A percentile compares a stretch with the other conserved stretches of the same genome.
Conservation (phyloP, 495 filamentous ascomycete genomes). For the Aspergillus cavernicola region DNA sequence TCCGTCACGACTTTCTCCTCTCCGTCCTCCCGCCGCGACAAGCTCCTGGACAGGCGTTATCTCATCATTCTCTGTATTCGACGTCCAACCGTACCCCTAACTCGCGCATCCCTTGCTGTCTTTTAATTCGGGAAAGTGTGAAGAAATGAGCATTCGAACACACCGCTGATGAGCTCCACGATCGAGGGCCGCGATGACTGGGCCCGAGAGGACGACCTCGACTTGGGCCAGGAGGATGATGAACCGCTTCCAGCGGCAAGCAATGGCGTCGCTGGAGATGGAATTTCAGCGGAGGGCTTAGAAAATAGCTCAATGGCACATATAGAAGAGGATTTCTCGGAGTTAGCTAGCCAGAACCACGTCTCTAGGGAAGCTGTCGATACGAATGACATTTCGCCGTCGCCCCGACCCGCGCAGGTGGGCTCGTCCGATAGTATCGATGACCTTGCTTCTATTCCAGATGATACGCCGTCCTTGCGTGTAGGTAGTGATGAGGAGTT, state of each 20-base stretch:
- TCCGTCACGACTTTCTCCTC: background rate
- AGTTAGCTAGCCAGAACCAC: slow-evolving; percentile 24
- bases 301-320: slow-evolving; percentile 16
- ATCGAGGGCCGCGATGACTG: slow-evolving; percentile 44
- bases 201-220: slow-evolving; percentile 48
- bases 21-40: background rate
- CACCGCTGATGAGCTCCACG: slow-evolving; percentile 49
- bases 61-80: background rate
- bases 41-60: background rate
- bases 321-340: slow-evolving; percentile 29
- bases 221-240: slow-evolving; percentile 37
- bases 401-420: slow-evolving; percentile 20
- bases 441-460: slow-evolving; percentile 65
- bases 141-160: slow-evolving; percentile 45
- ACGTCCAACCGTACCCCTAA: background rate
- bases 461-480: slow-evolving; percentile 86
- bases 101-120: background rate
- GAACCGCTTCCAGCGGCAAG: slow-evolving; percentile 20
- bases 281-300: slow-evolving; percentile 2
- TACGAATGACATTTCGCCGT: slow-evolving; percentile 15
- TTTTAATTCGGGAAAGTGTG: slow-evolving; percentile 6
- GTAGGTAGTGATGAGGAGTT: slow-evolving; percentile 44
- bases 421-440: slow-evolving; percentile 36
- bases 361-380: slow-evolving; percentile 6
- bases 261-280: slow-evolving; percentile 23